phyloP scores from a whole-genome alignment of 73 alveolate species.

The Uronychia setigera region DNA sequence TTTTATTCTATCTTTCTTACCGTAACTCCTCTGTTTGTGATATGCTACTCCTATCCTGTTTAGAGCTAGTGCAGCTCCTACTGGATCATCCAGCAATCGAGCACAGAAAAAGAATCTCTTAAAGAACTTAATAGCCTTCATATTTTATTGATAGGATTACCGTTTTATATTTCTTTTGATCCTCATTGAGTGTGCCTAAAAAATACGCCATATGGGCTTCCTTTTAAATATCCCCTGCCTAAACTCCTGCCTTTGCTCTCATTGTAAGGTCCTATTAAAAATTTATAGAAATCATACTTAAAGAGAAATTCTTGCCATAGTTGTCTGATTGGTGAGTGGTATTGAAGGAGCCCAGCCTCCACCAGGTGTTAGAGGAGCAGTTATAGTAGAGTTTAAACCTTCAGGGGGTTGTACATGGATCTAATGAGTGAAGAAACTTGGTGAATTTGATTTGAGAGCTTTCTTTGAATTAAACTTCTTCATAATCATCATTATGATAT shows the following conservation, averaged over 20 bases:
- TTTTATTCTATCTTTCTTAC: constrained; percentile 10
- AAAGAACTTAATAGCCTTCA: constrained; percentile 83
- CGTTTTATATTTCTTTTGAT: constrained; percentile 81
- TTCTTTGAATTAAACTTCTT: constrained; percentile 27
- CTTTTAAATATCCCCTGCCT: constrained; percentile 93
- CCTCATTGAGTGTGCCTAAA: constrained; percentile 95
- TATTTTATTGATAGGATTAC: no score
- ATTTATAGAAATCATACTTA: constrained; percentile 12
- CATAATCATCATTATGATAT: background rate
- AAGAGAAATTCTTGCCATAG: constrained; percentile 72
- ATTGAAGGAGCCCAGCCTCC: constrained; percentile 98
- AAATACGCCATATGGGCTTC: constrained; percentile 98
- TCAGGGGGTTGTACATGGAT: constrained; percentile 97
- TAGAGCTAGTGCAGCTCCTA: constrained; percentile 96
- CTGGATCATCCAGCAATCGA: constrained; percentile 92
- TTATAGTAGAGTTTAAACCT: constrained; percentile 92
- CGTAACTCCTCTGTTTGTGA: constrained; percentile 73
- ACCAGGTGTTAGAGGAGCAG: constrained; percentile 95
- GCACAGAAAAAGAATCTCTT: constrained; percentile 95
- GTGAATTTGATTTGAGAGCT: constrained; percentile 15
- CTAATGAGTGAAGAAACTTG: constrained; percentile 90
- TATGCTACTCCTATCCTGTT: constrained; percentile 91
- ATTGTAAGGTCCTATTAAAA: constrained; percentile 74
- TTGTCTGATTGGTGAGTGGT: constrained; percentile 79
- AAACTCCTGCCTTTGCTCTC: constrained; percentile 97